A percentile compares a stretch with the other conserved stretches of the same genome.
Evolutionary conservation across 1,284 basidiomycete species (phyloP).

Genomic region (Apiotrichum laibachii): DNA sequence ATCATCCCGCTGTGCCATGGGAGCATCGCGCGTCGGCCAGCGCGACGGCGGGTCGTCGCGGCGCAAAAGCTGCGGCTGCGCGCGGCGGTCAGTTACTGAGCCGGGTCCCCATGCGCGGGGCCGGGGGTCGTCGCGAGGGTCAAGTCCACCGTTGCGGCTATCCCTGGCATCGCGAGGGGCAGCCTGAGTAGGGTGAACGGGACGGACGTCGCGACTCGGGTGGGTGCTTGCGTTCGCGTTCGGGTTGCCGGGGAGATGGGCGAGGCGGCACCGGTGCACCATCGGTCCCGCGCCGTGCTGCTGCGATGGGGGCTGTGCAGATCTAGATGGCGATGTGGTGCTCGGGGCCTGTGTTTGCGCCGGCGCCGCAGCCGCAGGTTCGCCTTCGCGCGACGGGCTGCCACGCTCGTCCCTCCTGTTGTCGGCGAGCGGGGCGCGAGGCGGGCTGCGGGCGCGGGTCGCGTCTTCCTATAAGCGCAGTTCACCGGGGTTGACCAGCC

Average conservation of each 20-base stretch:
- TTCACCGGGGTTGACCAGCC: slow-evolving; percentile 1
- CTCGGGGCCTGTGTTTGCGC: no score
- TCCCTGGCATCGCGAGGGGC: not conserved
- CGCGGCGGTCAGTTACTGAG: not conserved
- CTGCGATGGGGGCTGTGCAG: no score
- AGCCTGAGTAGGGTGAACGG: no score
- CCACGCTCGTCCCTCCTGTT: not conserved
- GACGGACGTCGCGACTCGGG: no score
- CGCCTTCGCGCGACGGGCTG: not conserved
- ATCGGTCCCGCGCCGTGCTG: no score
- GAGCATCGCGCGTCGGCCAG: not conserved
- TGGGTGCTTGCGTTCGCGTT: no score
- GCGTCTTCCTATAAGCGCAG: slow-evolving; percentile 5
- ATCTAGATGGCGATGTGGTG: no score
- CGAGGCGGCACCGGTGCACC: no score
- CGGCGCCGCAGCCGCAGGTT: no score
- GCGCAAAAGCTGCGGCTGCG: not conserved
- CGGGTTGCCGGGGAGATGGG: no score
- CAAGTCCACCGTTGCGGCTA: not conserved
- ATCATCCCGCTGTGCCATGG: not conserved
- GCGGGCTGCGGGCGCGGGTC: slow-evolving; percentile 1
- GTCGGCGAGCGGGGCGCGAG: not conserved
- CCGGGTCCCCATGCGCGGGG: not conserved
- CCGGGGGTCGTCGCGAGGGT: not conserved
- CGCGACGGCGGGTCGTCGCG: not conserved